phyloP scores from a whole-genome alignment of 148 eudicot species.

The Vaccinium corymbosum region DNA sequence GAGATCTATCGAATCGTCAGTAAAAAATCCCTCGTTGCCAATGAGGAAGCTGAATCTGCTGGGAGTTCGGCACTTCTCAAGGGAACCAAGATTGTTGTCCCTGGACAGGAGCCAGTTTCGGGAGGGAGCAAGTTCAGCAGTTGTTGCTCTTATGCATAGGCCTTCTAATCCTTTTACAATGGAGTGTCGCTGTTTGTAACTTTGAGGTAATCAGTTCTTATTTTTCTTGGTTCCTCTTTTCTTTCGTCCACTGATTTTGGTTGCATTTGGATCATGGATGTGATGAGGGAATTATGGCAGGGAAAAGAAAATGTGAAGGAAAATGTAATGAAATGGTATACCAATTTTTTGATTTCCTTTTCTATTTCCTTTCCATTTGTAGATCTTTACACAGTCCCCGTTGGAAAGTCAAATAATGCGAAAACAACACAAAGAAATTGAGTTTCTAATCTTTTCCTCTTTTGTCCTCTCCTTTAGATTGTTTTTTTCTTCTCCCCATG shows the following conservation, averaged over 20 bases:
- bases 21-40: constrained; percentile 32
- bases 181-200: background rate
- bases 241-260: background rate
- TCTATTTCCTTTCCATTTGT: background rate
- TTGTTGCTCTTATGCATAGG: background rate
- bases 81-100: constrained; percentile 9
- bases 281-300: background rate
- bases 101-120: constrained; percentile 5
- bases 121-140: constrained; percentile 2
- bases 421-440: too few relatives aligned
- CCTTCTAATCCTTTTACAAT: background rate
- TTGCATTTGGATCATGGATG: background rate
- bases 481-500: too few relatives aligned
- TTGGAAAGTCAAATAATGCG: background rate
- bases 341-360: background rate
- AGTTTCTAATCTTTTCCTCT: background rate
- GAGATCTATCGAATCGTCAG: constrained; percentile 39
- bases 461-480: background rate
- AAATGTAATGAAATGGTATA: background rate
- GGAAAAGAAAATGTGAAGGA: background rate
- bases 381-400: background rate
- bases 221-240: background rate
- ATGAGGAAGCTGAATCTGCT: constrained; percentile 15
- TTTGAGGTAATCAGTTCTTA: background rate
- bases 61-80: constrained; percentile 1